These are phyloP conservation scores for Gonium pectorale DNA, from an alignment of 139 green algal species.

Conservation along the genomic window DNA sequence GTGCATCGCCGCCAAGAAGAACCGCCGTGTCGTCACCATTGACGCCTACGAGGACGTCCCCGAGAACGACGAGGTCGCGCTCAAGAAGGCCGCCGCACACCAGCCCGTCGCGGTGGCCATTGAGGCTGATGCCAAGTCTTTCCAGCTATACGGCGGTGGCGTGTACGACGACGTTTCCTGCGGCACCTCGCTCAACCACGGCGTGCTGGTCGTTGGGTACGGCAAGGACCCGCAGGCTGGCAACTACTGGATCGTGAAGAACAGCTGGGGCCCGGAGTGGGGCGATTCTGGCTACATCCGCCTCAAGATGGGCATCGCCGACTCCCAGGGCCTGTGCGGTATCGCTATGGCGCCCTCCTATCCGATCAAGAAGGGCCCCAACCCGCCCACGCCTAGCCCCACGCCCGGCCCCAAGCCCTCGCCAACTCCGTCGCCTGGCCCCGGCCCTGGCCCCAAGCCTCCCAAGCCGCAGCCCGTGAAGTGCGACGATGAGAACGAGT, in stretches of 20 bases:
- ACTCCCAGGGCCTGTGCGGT: conserved; percentile 86
- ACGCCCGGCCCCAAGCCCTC: conserved; percentile 45
- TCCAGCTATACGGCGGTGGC: conserved; percentile 94
- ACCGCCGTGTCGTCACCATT: conserved; percentile 82
- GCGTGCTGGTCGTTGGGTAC: conserved; percentile 96
- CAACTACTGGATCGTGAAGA: conserved; percentile 97
- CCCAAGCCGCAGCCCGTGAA: conserved; percentile 59
- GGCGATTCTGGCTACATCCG: conserved; percentile 87
- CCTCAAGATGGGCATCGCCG: conserved; percentile 51
- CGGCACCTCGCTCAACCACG: conserved; percentile 90
- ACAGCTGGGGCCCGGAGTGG: conserved; percentile 90
- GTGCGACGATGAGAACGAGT: conserved; percentile 76
- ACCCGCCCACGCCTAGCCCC: conserved; percentile 57
- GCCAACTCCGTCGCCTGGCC: conserved; percentile 28
- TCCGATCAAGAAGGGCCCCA: conserved; percentile 87
- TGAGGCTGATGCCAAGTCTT: conserved; percentile 84
- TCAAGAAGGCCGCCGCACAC: conserved; percentile 80
- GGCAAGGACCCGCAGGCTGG: conserved; percentile 45
- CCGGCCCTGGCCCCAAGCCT: neutral
- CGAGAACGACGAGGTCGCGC: conserved; percentile 76
- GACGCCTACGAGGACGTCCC: conserved; percentile 91
- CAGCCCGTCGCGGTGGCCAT: conserved; percentile 97
- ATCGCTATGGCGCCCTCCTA: conserved; percentile 92
- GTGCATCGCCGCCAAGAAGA: conserved; percentile 64
- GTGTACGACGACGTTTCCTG: conserved; percentile 72